These are phyloP conservation scores for Arthrobotrys iridis DNA, from an alignment of 2,329 filamentous ascomycete species.

Conservation along the genomic window DNA sequence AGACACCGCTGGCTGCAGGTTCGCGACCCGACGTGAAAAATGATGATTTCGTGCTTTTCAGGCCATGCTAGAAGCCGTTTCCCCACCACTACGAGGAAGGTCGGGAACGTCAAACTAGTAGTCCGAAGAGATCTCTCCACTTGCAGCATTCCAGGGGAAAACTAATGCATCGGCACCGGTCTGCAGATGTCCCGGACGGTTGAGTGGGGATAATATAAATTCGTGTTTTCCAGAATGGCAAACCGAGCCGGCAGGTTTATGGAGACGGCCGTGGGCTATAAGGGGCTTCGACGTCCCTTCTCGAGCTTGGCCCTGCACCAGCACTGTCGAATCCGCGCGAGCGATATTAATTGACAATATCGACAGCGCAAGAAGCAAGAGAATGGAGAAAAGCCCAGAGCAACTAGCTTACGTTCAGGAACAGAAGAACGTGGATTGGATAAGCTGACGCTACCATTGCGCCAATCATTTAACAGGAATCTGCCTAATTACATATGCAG, in stretches of 20 bases:
- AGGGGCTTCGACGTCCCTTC: neutral
- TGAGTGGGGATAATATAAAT: constrained; percentile 3
- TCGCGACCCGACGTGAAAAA: constrained; percentile 15
- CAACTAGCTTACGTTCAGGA: constrained; percentile 29
- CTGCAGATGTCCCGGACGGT: constrained; percentile 10
- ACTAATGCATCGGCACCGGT: constrained; percentile 7
- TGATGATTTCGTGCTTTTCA: constrained; percentile 1
- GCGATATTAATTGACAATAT: constrained; percentile 18
- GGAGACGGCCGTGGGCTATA: neutral
- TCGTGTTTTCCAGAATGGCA: constrained; percentile 9
- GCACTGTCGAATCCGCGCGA: neutral
- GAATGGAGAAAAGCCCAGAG: constrained; percentile 34
- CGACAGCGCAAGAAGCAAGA: constrained; percentile 20
- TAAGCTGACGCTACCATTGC: constrained; percentile 54
- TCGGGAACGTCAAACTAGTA: constrained; percentile 33
- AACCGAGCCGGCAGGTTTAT: neutral
- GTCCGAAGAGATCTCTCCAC: constrained; percentile 41
- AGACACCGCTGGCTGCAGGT: neutral
- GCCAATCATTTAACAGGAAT: constrained; percentile 53
- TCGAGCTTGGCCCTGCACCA: neutral
- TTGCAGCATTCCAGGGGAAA: constrained; percentile 38
- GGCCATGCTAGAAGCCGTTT: neutral
- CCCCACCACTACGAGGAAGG: constrained; percentile 1
- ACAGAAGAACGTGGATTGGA: constrained; percentile 29
- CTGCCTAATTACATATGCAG: constrained; percentile 55